phyloP scores from a whole-genome alignment of 805 yeast genomes.

The Saturnispora besseyi region DNA sequence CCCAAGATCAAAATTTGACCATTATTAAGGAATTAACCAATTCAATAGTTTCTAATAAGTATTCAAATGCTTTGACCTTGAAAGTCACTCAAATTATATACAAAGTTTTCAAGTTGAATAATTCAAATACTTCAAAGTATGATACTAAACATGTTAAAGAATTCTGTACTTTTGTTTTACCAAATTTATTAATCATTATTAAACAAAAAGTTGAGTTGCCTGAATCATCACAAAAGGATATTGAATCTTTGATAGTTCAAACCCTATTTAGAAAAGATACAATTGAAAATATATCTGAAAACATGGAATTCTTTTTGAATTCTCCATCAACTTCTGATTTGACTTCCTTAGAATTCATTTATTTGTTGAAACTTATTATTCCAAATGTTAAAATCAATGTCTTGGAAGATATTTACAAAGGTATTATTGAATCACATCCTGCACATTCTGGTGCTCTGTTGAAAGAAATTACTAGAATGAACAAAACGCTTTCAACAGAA shows the following conservation, averaged over 20 bases:
- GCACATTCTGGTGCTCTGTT: conserved; percentile 36
- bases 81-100: conserved; percentile 8
- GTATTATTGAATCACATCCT: conserved; percentile 33
- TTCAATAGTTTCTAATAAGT: conserved; percentile 1
- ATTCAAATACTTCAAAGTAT: conserved; percentile 19
- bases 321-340: conserved; percentile 11
- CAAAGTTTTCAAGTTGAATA: conserved; percentile 18
- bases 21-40: conserved; percentile 14
- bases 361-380: conserved; percentile 26
- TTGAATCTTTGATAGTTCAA: conserved; percentile 19
- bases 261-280: conserved; percentile 24
- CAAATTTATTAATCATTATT: conserved; percentile 14
- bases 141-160: conserved; percentile 20
- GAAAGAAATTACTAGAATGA: conserved; percentile 37
- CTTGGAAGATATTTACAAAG: conserved; percentile 42
- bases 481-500: conserved; percentile 43
- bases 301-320: conserved; percentile 27
- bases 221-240: background rate
- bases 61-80: background rate
- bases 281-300: conserved; percentile 20
- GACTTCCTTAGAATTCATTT: conserved; percentile 19
- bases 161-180: conserved; percentile 22
- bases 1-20: conserved; percentile 22
- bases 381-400: conserved; percentile 28
- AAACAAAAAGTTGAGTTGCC: background rate